These are phyloP conservation scores for Penicillium simplicissimum DNA, from an alignment of 495 filamentous ascomycete species.

Conservation along the genomic window DNA sequence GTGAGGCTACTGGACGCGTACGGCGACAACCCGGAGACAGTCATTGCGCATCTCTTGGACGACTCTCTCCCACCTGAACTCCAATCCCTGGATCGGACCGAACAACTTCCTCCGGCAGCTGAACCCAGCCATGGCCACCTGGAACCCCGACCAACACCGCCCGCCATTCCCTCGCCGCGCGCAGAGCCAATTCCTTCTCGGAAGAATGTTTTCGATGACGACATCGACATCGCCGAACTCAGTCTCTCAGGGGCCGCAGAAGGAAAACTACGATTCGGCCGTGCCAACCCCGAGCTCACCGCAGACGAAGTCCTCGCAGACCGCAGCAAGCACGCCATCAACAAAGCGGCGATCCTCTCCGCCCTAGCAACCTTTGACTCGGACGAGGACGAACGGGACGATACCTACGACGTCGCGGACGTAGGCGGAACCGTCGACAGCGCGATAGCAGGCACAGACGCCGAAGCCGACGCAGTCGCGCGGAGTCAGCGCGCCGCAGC, in stretches of 20 bases:
- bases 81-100: slow-evolving; percentile 40
- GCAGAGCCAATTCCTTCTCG: slow-evolving; percentile 37
- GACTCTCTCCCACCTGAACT: slow-evolving; percentile 64
- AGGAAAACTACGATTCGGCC: slow-evolving; percentile 73
- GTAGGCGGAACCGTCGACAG: slow-evolving; percentile 84
- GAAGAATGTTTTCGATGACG: slow-evolving; percentile 69
- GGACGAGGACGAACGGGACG: slow-evolving; percentile 95
- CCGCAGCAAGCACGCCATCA: slow-evolving; percentile 54
- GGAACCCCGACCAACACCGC: slow-evolving; percentile 44
- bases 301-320: slow-evolving; percentile 63
- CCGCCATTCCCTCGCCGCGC: slow-evolving; percentile 28
- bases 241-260: slow-evolving; percentile 44
- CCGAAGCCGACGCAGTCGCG: slow-evolving; percentile 40
- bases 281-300: slow-evolving; percentile 59
- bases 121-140: slow-evolving; percentile 20
- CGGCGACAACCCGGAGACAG: slow-evolving; percentile 71
- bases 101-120: slow-evolving; percentile 36
- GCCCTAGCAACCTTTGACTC: slow-evolving; percentile 89
- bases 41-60: slow-evolving; percentile 83
- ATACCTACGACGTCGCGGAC: slow-evolving; percentile 91
- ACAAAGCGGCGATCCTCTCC: slow-evolving; percentile 87
- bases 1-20: slow-evolving; percentile 78
- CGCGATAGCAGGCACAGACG: slow-evolving; percentile 41
- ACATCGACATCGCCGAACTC: slow-evolving; percentile 79
- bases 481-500: slow-evolving; percentile 27